These are phyloP conservation scores for Leptomonas seymouri DNA, from an alignment of 208 protist genomes.

Conservation along the genomic window DNA sequence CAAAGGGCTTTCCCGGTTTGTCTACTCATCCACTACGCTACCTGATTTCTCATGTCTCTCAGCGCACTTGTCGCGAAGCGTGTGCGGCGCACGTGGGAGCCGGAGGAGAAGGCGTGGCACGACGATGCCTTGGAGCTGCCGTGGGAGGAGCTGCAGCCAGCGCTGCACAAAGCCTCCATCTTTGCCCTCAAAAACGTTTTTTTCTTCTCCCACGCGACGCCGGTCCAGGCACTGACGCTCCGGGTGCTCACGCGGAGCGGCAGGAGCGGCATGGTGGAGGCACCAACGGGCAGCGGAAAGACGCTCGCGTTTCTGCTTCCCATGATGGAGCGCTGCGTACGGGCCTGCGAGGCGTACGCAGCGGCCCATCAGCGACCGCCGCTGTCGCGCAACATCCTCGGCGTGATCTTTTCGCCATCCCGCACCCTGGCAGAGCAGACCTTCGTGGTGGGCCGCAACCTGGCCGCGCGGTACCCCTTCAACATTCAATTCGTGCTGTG, in stretches of 20 bases:
- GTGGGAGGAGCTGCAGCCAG: conserved; percentile 79
- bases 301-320: conserved; percentile 95
- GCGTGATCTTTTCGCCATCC: conserved; percentile 83
- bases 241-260: conserved; percentile 44
- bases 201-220: conserved; percentile 91
- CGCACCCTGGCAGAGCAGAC: conserved; percentile 87
- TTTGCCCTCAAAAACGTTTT: conserved; percentile 91
- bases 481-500: conserved; percentile 82
- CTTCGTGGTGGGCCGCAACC: conserved; percentile 74
- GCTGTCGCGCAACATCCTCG: conserved; percentile 67
- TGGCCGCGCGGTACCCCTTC: conserved; percentile 71
- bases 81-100: conserved; percentile 80
- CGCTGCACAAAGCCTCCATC: conserved; percentile 70
- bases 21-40: too few species aligned
- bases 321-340: conserved; percentile 81
- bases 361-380: conserved; percentile 50
- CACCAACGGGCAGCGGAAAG: conserved; percentile 98
- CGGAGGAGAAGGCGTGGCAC: conserved; percentile 81
- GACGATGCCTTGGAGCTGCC: conserved; percentile 77
- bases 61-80: conserved; percentile 66
- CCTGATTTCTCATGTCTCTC: conserved; percentile 52
- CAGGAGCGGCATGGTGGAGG: conserved; percentile 91
- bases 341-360: conserved; percentile 58
- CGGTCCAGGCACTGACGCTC: conserved; percentile 84
- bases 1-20: too few species aligned